phyloP scores from a whole-genome alignment of 257 asterid genomes.

The Nicotiana sylvestris region DNA sequence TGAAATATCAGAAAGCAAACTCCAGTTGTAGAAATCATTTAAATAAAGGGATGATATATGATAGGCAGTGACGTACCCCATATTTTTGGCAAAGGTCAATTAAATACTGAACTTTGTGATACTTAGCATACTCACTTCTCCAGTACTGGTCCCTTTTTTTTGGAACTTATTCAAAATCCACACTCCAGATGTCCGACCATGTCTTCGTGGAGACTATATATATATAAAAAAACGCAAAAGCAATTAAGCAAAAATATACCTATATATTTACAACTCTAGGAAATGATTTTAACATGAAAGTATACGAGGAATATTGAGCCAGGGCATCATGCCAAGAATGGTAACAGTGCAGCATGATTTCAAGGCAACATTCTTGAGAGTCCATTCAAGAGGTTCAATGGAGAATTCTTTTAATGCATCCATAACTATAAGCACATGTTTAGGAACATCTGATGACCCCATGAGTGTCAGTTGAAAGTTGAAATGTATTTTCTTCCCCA shows the following conservation, averaged over 20 bases:
- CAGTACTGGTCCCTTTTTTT: conserved; percentile 16
- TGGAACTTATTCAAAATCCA: conserved; percentile 37
- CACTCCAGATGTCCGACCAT: conserved; percentile 47
- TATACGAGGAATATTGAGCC: conserved; percentile 52
- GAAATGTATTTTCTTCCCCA: conserved; percentile 11
- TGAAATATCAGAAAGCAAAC: background rate
- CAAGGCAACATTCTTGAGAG: conserved; percentile 43
- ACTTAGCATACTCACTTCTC: conserved; percentile 41
- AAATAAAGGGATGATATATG: background rate
- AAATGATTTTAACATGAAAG: background rate
- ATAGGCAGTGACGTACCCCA: conserved; percentile 35
- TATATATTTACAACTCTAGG: background rate
- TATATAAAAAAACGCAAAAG: background rate
- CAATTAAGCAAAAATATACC: background rate
- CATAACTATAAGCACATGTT: conserved; percentile 51
- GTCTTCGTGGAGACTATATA: conserved; percentile 57
- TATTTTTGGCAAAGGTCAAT: conserved; percentile 48
- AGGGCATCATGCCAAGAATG: conserved; percentile 52
- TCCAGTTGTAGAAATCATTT: background rate
- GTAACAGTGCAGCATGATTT: conserved; percentile 37
- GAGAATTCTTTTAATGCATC: conserved; percentile 54
- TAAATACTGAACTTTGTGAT: conserved; percentile 46
- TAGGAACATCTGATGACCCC: conserved; percentile 28
- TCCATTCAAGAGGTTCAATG: conserved; percentile 53
- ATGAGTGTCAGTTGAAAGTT: conserved; percentile 13